Base-by-base conservation (phyloP, 2,329 filamentous ascomycete species). In the Aspergillus sergii region DNA sequence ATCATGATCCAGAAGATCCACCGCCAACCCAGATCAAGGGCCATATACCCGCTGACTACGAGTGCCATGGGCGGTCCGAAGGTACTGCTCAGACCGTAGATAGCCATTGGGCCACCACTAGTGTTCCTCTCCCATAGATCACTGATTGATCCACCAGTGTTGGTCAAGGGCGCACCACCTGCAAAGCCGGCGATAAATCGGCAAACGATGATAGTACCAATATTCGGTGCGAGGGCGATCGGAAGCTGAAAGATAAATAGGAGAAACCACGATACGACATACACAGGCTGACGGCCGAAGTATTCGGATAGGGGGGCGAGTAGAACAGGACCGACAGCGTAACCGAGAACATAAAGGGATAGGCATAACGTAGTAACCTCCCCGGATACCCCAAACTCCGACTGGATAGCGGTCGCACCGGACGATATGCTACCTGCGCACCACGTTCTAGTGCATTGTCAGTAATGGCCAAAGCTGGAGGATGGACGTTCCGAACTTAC, bases 1-100 rank as follows among this genome's bases (percentile, higher is more conserved):
- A 88, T 79, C 62, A 87, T 82, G 32, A 86, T 82, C 85, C 86
- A 89, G 71, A 89, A 86, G 60, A 84, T 84, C 85, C 85, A 87
- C 26, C 81, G 77, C 60, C 59, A 65, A 16, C 59, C 43, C 10
- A 65, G 63, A 26, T 66, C 26, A 1, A 66, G 62, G 16, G 50
- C 50, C 50, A 34, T 73, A 58, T 77, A 79, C 1, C 76, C 76
- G 12, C 70, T 74, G 12, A 79, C 64, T 1, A 77, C 72, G 1
- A 78, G 66, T 0, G 75, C 75, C 61, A 74, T 73, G 0, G 75
- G 75, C 2, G 75, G 75, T 9, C 75, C 75, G 43, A 77, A 76
- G 0, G 75, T 77, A 34, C 73, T 76, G 43, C 71, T 76, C 5
- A 77, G 64, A 1, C 75, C 75, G 55, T 77, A 78, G 0, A 76